These are phyloP conservation scores for Cucurbita ficifolia DNA, from an alignment of 306 rosid species.

Conservation along the genomic window DNA sequence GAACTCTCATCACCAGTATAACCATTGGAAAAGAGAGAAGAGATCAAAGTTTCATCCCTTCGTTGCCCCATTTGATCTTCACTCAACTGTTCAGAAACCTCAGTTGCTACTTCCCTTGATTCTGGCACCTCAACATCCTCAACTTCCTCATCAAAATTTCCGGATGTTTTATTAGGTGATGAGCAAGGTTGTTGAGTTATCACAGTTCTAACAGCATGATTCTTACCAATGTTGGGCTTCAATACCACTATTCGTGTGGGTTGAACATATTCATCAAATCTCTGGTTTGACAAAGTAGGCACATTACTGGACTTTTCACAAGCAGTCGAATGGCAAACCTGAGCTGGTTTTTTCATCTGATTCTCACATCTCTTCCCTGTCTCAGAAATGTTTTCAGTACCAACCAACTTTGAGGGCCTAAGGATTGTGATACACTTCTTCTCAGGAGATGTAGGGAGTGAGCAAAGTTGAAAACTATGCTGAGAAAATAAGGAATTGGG, in stretches of 20 bases:
- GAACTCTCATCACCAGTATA: conserved; percentile 77
- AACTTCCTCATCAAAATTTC: conserved; percentile 28
- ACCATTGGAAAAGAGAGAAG: conserved; percentile 65
- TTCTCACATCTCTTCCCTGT: conserved; percentile 33
- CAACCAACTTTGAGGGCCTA: conserved; percentile 67
- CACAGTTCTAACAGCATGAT: conserved; percentile 32
- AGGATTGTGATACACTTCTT: conserved; percentile 65
- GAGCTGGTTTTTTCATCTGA: conserved; percentile 22
- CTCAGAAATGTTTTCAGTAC: conserved; percentile 22
- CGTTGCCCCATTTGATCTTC: conserved; percentile 38
- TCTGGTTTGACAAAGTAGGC: conserved; percentile 23
- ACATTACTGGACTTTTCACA: conserved; percentile 32
- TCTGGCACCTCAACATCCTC: conserved; percentile 35
- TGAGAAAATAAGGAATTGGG: conserved; percentile 38
- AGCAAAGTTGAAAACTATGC: conserved; percentile 34
- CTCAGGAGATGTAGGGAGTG: conserved; percentile 36
- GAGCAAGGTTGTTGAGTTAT: conserved; percentile 44
- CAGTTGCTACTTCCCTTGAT: conserved; percentile 36
- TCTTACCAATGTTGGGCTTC: conserved; percentile 67
- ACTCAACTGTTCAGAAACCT: conserved; percentile 34
- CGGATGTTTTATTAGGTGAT: conserved; percentile 30
- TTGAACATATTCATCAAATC: conserved; percentile 44
- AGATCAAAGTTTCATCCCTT: conserved; percentile 42
- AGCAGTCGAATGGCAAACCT: conserved; percentile 24
- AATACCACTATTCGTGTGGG: conserved; percentile 78